Evolutionary conservation across 768 basidiomycete species (phyloP).

Genomic region (Kwoniella dendrophila): DNA sequence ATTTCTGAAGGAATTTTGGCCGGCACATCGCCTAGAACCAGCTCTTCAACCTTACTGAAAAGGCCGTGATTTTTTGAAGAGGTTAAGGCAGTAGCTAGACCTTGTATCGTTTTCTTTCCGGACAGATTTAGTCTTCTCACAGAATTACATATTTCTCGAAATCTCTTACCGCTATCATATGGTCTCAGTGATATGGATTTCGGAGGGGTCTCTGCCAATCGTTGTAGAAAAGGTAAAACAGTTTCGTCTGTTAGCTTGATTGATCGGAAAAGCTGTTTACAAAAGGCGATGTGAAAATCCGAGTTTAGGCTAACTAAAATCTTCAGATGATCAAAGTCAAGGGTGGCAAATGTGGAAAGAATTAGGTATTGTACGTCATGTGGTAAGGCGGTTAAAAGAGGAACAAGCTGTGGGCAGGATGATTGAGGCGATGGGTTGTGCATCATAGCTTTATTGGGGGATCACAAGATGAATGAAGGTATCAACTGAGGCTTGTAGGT

Average conservation of each 20-base stretch:
- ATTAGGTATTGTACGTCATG: background rate
- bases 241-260: background rate
- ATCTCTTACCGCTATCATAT: background rate
- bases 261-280: background rate
- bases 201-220: background rate
- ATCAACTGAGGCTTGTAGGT: background rate
- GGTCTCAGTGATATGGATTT: background rate
- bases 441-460: too few species aligned
- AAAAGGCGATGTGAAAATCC: background rate
- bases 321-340: conserved; percentile 1
- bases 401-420: background rate
- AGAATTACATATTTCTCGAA: background rate
- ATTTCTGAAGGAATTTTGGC: background rate
- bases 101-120: background rate
- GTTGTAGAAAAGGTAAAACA: background rate
- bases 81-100: background rate
- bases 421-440: too few species aligned
- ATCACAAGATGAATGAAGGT: too few species aligned
- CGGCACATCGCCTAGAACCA: background rate
- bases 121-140: background rate
- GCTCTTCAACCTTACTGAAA: background rate
- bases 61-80: background rate
- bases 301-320: background rate
- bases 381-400: background rate
- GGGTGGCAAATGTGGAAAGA: conserved; percentile 3